phyloP scores from a whole-genome alignment of 768 basidiomycete genomes.

The Kockovaella imperatae region DNA sequence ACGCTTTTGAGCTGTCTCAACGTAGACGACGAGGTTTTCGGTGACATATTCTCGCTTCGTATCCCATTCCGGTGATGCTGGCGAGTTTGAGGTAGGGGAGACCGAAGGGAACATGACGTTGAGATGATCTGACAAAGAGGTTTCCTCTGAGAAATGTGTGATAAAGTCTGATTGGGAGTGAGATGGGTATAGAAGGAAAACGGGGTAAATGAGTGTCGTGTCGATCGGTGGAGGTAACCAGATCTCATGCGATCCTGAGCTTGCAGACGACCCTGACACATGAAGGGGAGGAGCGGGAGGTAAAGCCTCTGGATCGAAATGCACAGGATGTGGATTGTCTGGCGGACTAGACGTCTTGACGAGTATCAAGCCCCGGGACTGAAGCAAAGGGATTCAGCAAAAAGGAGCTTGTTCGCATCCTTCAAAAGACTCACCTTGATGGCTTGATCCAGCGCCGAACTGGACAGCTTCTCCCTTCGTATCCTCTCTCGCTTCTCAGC shows the following conservation, averaged over 20 bases:
- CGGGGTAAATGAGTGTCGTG: conserved; percentile 66
- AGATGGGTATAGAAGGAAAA: conserved; percentile 89
- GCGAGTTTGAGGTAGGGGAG: neutral
- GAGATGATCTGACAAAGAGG: conserved; percentile 66
- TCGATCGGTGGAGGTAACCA: conserved; percentile 51
- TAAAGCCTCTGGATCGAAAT: conserved; percentile 33
- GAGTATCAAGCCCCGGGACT: conserved; percentile 60
- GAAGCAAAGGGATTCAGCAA: conserved; percentile 7
- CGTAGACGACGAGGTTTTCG: conserved; percentile 67
- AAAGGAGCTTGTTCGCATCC: neutral
- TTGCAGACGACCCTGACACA: neutral
- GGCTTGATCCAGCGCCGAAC: conserved; percentile 53
- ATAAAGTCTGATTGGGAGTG: conserved; percentile 83
- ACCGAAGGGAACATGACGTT: conserved; percentile 65
- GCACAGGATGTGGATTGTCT: conserved; percentile 42
- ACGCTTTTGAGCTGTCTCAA: conserved; percentile 64
- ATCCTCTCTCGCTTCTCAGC: conserved; percentile 44
- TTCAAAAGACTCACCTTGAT: conserved; percentile 53
- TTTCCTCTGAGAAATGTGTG: conserved; percentile 72
- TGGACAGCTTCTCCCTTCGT: conserved; percentile 49
- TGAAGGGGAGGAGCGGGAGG: conserved; percentile 16
- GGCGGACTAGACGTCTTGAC: conserved; percentile 39
- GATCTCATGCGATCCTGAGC: conserved; percentile 27
- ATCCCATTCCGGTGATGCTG: conserved; percentile 65
- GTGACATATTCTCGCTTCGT: conserved; percentile 57